These are phyloP conservation scores for Fusarium torreyae DNA, from an alignment of 2,329 filamentous ascomycete species.

Conservation along the genomic window DNA sequence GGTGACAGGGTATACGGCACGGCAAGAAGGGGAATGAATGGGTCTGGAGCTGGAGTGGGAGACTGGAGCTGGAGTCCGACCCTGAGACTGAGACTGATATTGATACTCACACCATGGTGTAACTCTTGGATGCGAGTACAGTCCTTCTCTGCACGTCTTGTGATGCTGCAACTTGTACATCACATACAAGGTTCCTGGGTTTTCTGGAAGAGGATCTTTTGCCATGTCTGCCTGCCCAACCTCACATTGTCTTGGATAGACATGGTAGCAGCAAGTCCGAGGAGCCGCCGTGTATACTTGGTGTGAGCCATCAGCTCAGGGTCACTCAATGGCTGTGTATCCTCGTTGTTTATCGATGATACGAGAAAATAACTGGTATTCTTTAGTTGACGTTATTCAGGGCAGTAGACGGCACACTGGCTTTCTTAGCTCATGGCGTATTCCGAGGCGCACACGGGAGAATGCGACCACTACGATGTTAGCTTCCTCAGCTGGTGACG, in stretches of 20 bases:
- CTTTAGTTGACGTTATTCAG: conserved; percentile 1
- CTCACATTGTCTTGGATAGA: conserved; percentile 12
- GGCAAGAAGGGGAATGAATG: conserved; percentile 5
- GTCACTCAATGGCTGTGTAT: neutral
- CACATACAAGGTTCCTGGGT: conserved; percentile 29
- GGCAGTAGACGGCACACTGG: neutral
- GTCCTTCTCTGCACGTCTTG: conserved; percentile 12
- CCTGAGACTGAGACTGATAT: conserved; percentile 17
- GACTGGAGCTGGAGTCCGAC: conserved; percentile 1
- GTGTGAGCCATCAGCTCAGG: neutral
- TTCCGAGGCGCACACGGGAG: conserved; percentile 11
- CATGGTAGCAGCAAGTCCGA: neutral
- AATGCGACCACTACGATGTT: conserved; percentile 23
- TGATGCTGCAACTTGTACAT: conserved; percentile 16
- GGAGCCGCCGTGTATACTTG: conserved; percentile 9
- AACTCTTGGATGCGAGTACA: conserved; percentile 23
- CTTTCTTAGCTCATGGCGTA: conserved; percentile 13
- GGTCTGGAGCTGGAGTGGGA: conserved; percentile 1
- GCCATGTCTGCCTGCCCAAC: conserved; percentile 33
- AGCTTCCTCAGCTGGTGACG: conserved; percentile 26
- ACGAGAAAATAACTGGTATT: neutral
- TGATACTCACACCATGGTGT: conserved; percentile 25
- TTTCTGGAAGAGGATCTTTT: conserved; percentile 17
- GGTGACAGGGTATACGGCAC: conserved; percentile 6
- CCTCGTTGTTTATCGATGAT: conserved; percentile 5